These are phyloP conservation scores for Dictyophora rubrovolvata DNA, from an alignment of 768 basidiomycete genomes.

Conservation along the genomic window DNA sequence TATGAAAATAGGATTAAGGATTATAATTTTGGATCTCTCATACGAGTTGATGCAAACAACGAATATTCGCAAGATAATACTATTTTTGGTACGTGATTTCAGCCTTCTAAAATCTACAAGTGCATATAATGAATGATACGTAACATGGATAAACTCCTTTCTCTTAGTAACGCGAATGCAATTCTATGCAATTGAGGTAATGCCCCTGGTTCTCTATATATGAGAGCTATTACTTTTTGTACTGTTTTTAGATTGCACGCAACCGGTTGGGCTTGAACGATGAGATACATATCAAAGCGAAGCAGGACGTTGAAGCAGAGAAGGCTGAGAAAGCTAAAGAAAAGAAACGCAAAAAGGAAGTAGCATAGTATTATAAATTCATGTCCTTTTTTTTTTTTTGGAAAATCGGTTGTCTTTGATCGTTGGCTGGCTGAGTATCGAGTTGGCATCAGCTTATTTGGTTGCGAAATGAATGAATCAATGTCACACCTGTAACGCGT, in stretches of 20 bases:
- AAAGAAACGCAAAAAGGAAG: conserved; percentile 7
- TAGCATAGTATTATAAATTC: not conserved
- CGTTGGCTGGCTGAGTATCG: too few relatives aligned
- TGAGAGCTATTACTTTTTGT: conserved; percentile 8
- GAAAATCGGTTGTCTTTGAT: too few relatives aligned
- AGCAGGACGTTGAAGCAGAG: conserved; percentile 47
- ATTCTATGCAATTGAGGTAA: conserved; percentile 90
- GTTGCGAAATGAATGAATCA: too few relatives aligned
- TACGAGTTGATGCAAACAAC: conserved; percentile 65
- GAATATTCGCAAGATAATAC: conserved; percentile 91
- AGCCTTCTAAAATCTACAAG: not conserved
- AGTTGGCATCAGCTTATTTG: too few relatives aligned
- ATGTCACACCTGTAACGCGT: not conserved
- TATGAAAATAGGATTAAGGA: conserved; percentile 89
- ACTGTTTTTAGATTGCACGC: conserved; percentile 60
- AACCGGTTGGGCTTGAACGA: conserved; percentile 90
- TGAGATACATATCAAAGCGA: conserved; percentile 69
- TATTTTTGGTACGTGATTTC: conserved; percentile 64
- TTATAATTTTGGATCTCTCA: conserved; percentile 93
- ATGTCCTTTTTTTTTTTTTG: too few relatives aligned
- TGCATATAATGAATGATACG: conserved; percentile 3
- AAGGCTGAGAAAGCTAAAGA: conserved; percentile 50
- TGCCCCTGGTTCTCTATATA: not conserved
- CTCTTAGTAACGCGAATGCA: conserved; percentile 62
- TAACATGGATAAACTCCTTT: not conserved